A percentile compares a stretch with the other conserved stretches of the same genome.
These are phyloP conservation scores for slime mould (Dictyostelium discoideum) DNA, from an alignment of 78 protist genomes.

Conservation along the genomic window DNA sequence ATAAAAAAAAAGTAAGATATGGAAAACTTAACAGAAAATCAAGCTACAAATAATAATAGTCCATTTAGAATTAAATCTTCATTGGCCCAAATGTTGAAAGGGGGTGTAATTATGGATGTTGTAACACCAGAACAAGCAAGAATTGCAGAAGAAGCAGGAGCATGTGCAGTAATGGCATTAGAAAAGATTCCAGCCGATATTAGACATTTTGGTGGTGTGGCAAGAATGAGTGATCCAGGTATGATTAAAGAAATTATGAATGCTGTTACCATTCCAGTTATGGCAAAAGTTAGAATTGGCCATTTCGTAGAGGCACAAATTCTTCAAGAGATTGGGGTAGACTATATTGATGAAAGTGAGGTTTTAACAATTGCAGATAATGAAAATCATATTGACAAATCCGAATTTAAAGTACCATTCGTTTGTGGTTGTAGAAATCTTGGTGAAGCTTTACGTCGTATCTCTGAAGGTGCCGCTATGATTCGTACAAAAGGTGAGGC, in stretches of 20 bases:
- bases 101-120: slow-evolving; percentile 98
- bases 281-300: slow-evolving; percentile 98
- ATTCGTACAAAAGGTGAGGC: slow-evolving; percentile 98
- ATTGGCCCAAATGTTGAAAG: slow-evolving; percentile 96
- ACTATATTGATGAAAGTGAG: slow-evolving; percentile 97
- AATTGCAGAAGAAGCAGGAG: slow-evolving; percentile 98
- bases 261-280: slow-evolving; percentile 95
- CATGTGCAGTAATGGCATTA: slow-evolving; percentile 96
- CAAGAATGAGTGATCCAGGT: slow-evolving; percentile 96
- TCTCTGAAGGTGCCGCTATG: slow-evolving; percentile 98
- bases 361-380: slow-evolving; percentile 96
- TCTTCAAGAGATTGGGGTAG: slow-evolving; percentile 91
- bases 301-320: slow-evolving; percentile 98
- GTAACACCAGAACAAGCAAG: slow-evolving; percentile 96
- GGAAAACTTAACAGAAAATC: not conserved
- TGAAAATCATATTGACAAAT: slow-evolving; percentile 94
- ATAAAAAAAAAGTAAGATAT: not conserved
- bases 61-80: slow-evolving; percentile 88
- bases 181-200: slow-evolving; percentile 98
- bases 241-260: slow-evolving; percentile 93
- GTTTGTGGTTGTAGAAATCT: slow-evolving; percentile 96
- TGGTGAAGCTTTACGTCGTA: slow-evolving; percentile 96
- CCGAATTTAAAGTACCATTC: slow-evolving; percentile 94
- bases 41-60: not conserved
- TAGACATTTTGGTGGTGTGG: slow-evolving; percentile 95